phyloP scores from a whole-genome alignment of 2,329 filamentous ascomycete genomes.

The Ascochyta viciae-villosae region DNA sequence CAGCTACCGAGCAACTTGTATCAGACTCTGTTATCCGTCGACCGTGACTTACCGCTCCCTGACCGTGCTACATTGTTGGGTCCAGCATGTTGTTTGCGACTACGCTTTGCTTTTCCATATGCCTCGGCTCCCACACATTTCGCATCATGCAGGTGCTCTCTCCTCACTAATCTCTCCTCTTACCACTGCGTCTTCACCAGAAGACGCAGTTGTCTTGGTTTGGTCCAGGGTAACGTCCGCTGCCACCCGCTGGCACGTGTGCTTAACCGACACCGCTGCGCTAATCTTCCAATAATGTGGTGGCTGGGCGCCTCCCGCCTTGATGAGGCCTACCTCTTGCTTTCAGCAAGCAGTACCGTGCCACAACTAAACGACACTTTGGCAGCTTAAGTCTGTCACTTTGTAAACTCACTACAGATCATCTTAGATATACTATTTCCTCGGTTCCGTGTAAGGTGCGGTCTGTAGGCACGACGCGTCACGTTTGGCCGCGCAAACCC shows the following conservation, averaged over 20 bases:
- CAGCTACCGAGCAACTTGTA: neutral
- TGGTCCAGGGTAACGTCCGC: neutral
- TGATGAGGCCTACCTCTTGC: neutral
- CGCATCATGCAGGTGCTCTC: neutral
- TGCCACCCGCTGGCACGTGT: neutral
- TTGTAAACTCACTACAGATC: neutral
- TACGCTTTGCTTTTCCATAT: neutral
- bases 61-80: neutral
- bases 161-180: neutral
- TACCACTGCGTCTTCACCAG: neutral
- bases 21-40: neutral
- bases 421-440: neutral
- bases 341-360: neutral
- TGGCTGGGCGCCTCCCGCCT: neutral
- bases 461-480: neutral
- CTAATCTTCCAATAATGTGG: neutral
- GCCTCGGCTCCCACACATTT: neutral
- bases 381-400: no score
- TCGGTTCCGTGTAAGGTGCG: neutral
- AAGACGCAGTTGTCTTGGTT: neutral
- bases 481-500: neutral
- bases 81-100: neutral
- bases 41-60: neutral
- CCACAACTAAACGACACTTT: neutral
- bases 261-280: neutral